Evolutionary conservation across 495 filamentous ascomycete genomes (phyloP).

Genomic region (Neurospora sp.): DNA sequence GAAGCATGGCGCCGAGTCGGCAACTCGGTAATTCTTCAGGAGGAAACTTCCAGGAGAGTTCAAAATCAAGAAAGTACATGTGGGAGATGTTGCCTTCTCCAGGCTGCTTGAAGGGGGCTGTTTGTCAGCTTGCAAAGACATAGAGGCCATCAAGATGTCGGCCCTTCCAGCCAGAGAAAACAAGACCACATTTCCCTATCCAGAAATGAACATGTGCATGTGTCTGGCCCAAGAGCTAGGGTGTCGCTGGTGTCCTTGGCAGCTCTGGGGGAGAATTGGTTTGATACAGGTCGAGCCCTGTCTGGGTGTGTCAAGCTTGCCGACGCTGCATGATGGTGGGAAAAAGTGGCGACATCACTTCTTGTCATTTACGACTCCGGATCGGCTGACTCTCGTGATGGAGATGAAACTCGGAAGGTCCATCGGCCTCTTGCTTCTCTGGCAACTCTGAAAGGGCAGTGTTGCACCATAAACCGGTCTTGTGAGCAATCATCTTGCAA

Average conservation of each 20-base stretch:
- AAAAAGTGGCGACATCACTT: neutral
- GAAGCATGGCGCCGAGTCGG: neutral
- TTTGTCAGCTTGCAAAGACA: neutral
- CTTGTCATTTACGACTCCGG: neutral
- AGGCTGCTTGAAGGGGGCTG: neutral
- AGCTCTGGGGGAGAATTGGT: neutral
- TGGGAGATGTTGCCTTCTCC: neutral
- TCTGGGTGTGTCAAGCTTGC: neutral
- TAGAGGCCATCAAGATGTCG: neutral
- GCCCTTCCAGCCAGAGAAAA: too few relatives aligned
- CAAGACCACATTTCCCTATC: neutral
- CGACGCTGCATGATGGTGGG: neutral
- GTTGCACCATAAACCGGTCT: neutral
- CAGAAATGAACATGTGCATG: neutral
- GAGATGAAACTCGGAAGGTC: neutral
- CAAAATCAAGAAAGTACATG: neutral
- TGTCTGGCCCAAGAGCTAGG: neutral
- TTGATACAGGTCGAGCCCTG: neutral
- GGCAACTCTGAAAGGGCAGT: neutral
- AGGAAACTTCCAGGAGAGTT: neutral
- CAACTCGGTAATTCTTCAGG: neutral
- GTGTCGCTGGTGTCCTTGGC: neutral
- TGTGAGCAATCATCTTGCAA: neutral
- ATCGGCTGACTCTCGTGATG: neutral
- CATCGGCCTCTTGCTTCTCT: neutral